Percentiles rank a stretch among this genome's conserved stretches.
phyloP scores from a whole-genome alignment of 495 filamentous ascomycete species.

The Chaetomium fimeti region DNA sequence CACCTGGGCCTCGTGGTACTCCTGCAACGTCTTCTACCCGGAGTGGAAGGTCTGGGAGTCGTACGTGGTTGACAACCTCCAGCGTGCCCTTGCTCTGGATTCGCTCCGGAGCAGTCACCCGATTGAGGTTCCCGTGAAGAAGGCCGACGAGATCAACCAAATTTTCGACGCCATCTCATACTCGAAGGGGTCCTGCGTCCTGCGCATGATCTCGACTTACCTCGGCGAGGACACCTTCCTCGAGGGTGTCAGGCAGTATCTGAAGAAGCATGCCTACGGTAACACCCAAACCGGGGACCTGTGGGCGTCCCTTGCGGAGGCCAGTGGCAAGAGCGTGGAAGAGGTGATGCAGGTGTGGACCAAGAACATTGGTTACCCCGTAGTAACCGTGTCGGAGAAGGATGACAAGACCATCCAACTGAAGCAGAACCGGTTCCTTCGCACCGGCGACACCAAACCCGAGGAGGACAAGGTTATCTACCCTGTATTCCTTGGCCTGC shows the following conservation, averaged over 20 bases:
- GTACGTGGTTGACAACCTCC: conserved; percentile 88
- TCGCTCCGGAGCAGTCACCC: conserved; percentile 93
- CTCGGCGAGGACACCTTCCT: conserved; percentile 91
- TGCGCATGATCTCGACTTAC: conserved; percentile 96
- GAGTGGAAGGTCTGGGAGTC: conserved; percentile 99
- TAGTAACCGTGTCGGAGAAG: conserved; percentile 65
- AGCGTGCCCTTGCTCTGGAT: conserved; percentile 82
- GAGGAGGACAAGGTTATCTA: conserved; percentile 78
- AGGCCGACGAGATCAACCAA: conserved; percentile 93
- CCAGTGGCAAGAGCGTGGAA: conserved; percentile 85
- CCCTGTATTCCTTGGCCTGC: conserved; percentile 68
- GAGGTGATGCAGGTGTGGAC: conserved; percentile 78
- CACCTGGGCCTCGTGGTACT: conserved; percentile 78
- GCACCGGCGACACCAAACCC: conserved; percentile 74
- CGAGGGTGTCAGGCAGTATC: conserved; percentile 85
- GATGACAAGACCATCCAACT: conserved; percentile 59
- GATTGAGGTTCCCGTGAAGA: conserved; percentile 94
- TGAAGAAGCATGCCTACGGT: conserved; percentile 91
- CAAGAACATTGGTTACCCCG: conserved; percentile 73
- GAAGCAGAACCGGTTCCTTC: conserved; percentile 74
- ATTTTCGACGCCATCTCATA: conserved; percentile 99
- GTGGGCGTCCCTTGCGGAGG: conserved; percentile 85
- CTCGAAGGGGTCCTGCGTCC: conserved; percentile 90
- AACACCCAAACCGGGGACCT: conserved; percentile 84
- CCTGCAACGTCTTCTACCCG: conserved; percentile 83